Evolutionary conservation across 805 yeast species (phyloP).

Genomic region (Wickerhamomyces hampshirensis): DNA sequence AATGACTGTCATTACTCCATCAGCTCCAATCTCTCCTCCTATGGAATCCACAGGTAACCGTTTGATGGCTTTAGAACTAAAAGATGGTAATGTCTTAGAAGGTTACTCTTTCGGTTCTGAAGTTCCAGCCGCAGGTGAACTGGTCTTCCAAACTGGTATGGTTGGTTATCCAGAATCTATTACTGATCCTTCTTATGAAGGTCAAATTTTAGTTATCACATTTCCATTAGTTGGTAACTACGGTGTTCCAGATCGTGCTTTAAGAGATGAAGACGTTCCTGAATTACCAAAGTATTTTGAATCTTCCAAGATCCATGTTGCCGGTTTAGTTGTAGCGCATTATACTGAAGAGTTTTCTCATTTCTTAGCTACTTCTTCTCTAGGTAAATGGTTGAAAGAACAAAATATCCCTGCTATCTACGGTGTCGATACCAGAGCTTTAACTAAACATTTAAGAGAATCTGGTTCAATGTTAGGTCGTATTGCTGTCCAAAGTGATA

Average conservation of each 20-base stretch:
- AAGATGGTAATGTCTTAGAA: slow-evolving; percentile 79
- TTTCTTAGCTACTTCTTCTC: slow-evolving; percentile 84
- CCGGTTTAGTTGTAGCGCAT: slow-evolving; percentile 95
- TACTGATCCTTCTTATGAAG: slow-evolving; percentile 97
- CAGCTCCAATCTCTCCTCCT: slow-evolving; percentile 88
- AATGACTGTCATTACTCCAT: slow-evolving; percentile 36
- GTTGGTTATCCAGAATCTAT: slow-evolving; percentile 98
- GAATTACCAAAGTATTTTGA: slow-evolving; percentile 89
- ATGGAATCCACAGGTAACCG: slow-evolving; percentile 79
- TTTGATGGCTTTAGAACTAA: slow-evolving; percentile 81
- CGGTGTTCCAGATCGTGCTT: slow-evolving; percentile 92
- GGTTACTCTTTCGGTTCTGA: slow-evolving; percentile 98
- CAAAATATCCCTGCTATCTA: slow-evolving; percentile 93
- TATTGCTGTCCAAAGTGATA: slow-evolving; percentile 55
- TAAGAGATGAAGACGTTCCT: slow-evolving; percentile 68
- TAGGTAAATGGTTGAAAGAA: slow-evolving; percentile 89
- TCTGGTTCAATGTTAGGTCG: slow-evolving; percentile 93
- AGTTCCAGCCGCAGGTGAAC: slow-evolving; percentile 86
- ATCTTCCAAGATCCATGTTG: slow-evolving; percentile 86
- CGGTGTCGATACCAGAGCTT: slow-evolving; percentile 94
- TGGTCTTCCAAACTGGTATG: slow-evolving; percentile 99
- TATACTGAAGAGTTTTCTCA: slow-evolving; percentile 96
- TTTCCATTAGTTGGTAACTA: slow-evolving; percentile 97
- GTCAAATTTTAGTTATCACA: slow-evolving; percentile 94
- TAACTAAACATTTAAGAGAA: slow-evolving; percentile 90